Base-by-base conservation (phyloP, 495 filamentous ascomycete genomes). In the Halenospora varia region DNA sequence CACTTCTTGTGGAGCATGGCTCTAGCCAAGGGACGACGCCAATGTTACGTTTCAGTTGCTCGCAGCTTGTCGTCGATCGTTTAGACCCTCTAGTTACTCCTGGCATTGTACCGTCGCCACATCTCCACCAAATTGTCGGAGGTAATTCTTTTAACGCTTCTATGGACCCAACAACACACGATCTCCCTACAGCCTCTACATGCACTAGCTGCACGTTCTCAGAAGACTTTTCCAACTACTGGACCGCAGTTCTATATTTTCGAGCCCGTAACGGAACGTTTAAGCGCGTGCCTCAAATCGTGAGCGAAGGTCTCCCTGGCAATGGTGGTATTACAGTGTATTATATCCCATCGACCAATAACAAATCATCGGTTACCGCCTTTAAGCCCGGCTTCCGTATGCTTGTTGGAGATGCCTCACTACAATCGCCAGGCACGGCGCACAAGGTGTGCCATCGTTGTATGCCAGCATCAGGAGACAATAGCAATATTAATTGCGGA, bases 101-200 rank as follows among this genome's bases (percentile, higher is more conserved):
- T 11, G 65, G 61, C 17, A 62, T 63, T 51, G 18, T n/a, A n/a
- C 42, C 42, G 18, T 45, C 62, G 62, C 68, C 68, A 20, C 72
- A 75, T 54, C 62, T 73, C 8, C 72, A 75, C 52, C 72, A 75
- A 42, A 71, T 75, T 53, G 71, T 72, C 20, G 71, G 72, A 11
- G 72, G 72, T 13, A 70, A 71, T 48, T 70, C 69, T 0, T 71
- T 71, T 56, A 70, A 71, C 49, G 71, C 70, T 2, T 47, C 4
- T 60, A 68, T 45, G 42, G 61, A 67, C 1, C 56, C 63, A 1
- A 58, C 61, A 19, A 20, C 11, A 17, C 18, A 45, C 51, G 70
- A 72, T 42, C 63, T 69, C 19, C 54, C 60, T 19, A 53, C 55
- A 11, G 19, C 10, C 1, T 70, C 69, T 11, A 70, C 61, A 0